Evolutionary conservation across 768 basidiomycete genomes (phyloP).

Genomic region (Tephrocybe rancida): DNA sequence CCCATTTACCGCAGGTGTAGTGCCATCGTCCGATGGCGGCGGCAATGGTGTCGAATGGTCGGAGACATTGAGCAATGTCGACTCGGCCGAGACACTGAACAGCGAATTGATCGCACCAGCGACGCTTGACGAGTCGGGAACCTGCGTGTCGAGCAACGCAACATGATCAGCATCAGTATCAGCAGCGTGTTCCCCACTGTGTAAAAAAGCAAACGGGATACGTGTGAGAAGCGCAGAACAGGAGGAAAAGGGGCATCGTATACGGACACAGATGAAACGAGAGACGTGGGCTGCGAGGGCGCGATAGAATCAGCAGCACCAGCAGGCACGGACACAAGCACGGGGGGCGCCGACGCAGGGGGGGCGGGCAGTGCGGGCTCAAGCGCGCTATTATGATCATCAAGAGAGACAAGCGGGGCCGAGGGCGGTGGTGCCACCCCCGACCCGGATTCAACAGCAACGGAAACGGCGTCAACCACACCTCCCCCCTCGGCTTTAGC

Average conservation of each 20-base stretch:
- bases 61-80: constrained; percentile 50
- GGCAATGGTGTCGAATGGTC: constrained; percentile 19
- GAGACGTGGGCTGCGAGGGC: constrained; percentile 31
- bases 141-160: constrained; percentile 48
- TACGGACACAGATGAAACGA: constrained; percentile 51
- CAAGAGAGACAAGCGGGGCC: constrained; percentile 19
- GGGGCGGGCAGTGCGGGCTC: not conserved
- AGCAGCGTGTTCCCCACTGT: constrained; percentile 49
- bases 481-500: constrained; percentile 25
- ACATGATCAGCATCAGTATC: constrained; percentile 33
- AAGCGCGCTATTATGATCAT: constrained; percentile 7
- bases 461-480: not conserved
- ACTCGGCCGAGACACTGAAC: constrained; percentile 48
- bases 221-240: constrained; percentile 39
- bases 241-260: constrained; percentile 40
- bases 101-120: constrained; percentile 31
- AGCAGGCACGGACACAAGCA: constrained; percentile 9
- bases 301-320: constrained; percentile 32
- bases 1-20: constrained; percentile 25
- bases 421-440: no score
- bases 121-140: constrained; percentile 19
- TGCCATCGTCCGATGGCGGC: constrained; percentile 23
- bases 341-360: constrained; percentile 11
- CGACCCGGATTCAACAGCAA: constrained; percentile 14
- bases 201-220: constrained; percentile 28